Conservation (phyloP, 257 asterid genomes). For the Datura wrightii region DNA sequence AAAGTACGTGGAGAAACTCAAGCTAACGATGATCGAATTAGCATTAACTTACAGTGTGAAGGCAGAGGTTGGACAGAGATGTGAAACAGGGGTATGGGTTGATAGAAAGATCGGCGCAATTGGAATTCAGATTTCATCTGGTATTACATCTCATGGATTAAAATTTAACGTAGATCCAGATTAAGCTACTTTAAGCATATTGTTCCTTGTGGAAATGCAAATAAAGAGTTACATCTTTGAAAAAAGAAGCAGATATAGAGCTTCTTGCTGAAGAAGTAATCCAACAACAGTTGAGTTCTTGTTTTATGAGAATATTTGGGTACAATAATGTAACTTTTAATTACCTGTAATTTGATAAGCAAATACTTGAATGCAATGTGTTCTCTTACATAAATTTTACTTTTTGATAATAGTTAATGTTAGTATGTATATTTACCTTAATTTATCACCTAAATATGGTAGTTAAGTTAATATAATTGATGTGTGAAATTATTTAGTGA, state of each 20-base stretch:
- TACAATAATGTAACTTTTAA: slow-evolving; percentile 50
- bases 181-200: slow-evolving; percentile 71
- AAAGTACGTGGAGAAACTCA: slow-evolving; percentile 70
- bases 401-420: too few species aligned
- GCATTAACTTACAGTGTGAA: slow-evolving; percentile 61
- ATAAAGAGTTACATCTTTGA: slow-evolving; percentile 74
- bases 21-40: slow-evolving; percentile 68
- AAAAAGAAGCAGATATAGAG: slow-evolving; percentile 45
- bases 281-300: slow-evolving; percentile 53
- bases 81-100: slow-evolving; percentile 87
- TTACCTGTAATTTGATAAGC: slow-evolving; percentile 31
- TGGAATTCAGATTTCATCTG: slow-evolving; percentile 69
- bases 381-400: too few species aligned
- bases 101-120: slow-evolving; percentile 74
- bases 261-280: slow-evolving; percentile 65
- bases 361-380: too few species aligned
- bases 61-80: slow-evolving; percentile 51
- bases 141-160: slow-evolving; percentile 80
- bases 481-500: too few species aligned
- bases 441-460: neutral
- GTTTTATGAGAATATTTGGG: slow-evolving; percentile 57
- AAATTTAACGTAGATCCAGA: slow-evolving; percentile 77
- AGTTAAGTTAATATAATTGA: too few species aligned
- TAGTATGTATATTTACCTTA: too few species aligned
- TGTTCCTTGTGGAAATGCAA: slow-evolving; percentile 77